phyloP scores from a whole-genome alignment of 2,329 filamentous ascomycete species.

The Colletotrichum shisoi region DNA sequence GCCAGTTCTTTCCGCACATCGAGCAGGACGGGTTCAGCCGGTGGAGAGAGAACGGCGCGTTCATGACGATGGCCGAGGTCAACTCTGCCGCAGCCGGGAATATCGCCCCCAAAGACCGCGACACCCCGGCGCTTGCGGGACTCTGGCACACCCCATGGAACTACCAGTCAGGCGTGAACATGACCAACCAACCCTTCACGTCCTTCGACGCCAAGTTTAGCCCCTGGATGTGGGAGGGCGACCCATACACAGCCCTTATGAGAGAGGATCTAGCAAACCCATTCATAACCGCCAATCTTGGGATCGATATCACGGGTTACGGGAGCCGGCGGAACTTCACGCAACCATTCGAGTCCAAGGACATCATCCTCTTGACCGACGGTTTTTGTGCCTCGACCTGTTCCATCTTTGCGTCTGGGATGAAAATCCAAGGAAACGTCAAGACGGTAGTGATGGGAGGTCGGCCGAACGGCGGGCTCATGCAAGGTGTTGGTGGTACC shows the following conservation, averaged over 20 bases:
- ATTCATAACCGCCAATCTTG: conserved; percentile 53
- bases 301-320: conserved; percentile 61
- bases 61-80: conserved; percentile 55
- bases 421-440: conserved; percentile 49
- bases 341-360: conserved; percentile 63
- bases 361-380: conserved; percentile 66
- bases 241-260: conserved; percentile 62
- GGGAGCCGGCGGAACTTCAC: conserved; percentile 56
- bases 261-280: conserved; percentile 59
- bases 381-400: conserved; percentile 67
- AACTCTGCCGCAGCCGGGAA: conserved; percentile 55
- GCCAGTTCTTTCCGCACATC: conserved; percentile 58
- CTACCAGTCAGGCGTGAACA: conserved; percentile 52
- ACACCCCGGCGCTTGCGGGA: conserved; percentile 48
- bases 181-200: conserved; percentile 57
- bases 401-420: conserved; percentile 62
- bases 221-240: conserved; percentile 53
- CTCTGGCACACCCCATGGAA: conserved; percentile 60
- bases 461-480: conserved; percentile 50
- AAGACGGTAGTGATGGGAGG: conserved; percentile 25
- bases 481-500: conserved; percentile 51
- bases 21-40: conserved; percentile 49
- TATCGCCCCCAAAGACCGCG: conserved; percentile 51
- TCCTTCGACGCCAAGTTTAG: conserved; percentile 49
- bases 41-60: conserved; percentile 53